Evolutionary conservation across 2,329 filamentous ascomycete species (phyloP), one percentile per base, ranked within the genome.

Genomic region (Ascochyta pisi): DNA sequence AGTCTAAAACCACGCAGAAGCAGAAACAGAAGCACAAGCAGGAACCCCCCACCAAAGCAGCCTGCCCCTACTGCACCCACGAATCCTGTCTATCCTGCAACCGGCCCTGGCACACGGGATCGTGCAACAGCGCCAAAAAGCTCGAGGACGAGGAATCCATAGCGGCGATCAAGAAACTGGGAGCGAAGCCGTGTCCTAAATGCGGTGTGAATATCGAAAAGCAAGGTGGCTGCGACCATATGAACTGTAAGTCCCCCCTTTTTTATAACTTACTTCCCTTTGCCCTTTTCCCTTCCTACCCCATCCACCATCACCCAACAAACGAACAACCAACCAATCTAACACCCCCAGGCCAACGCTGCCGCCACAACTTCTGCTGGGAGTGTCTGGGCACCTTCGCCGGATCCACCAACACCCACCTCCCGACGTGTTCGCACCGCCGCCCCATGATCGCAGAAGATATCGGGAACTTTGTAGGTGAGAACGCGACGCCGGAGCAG

Each of bases 201-300:
- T 71, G 70, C 40, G 61, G 65, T 19, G 29, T 66, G 23, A 65
- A 64, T 8, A 69, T 73, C 26, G 22, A 67, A 47, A 71, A 71
- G 60, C n/a, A 52, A 2, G 61, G 62, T 2, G 69, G 69, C 9
- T 71, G 68, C 44, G 60, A 67, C 22, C 66, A 70, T 26, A 68
- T 71, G 57, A 54, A 33, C 0, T 71, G 70, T 67, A 62, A 54
- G 63, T 62, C 22, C 0, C 24, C 16, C 6, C 27, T 15, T 24
- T 4, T 41, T 15, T 15, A 31, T 33, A 19, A 19, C 19, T 19
- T 19, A 33, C 10, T 10, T 15, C 29, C 13, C 12, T 33, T 12
- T 8, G 4, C 15, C 10, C 23, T 35, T n/a, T n/a, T n/a, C n/a
- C n/a, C n/a, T n/a, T n/a, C n/a, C n/a, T n/a, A n/a, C 19, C 19